phyloP scores from a whole-genome alignment of 139 green algal genomes.

The Chlamydomonas urium region DNA sequence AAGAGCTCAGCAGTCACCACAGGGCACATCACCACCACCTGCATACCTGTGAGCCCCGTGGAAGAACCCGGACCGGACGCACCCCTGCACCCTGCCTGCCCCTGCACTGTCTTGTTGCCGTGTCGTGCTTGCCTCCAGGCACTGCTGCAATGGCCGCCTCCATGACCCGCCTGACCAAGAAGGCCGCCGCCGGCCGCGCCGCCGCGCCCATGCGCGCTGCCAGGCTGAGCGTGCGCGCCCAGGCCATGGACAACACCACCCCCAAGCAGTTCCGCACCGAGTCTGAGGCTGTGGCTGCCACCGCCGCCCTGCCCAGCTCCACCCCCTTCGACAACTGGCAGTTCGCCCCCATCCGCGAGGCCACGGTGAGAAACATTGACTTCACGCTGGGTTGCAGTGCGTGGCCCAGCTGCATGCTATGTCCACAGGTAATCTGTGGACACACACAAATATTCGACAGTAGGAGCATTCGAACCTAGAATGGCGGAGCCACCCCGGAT shows the following conservation, averaged over 20 bases:
- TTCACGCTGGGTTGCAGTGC: too few species aligned
- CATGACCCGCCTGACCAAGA: neutral
- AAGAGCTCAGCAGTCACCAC: neutral
- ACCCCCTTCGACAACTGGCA: conserved; percentile 61
- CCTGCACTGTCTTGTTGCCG: neutral
- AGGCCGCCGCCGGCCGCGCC: neutral
- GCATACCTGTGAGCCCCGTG: neutral
- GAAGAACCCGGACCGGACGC: neutral
- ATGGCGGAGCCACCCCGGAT: too few species aligned
- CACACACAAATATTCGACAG: too few species aligned
- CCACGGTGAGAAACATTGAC: conserved; percentile 38
- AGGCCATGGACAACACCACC: conserved; percentile 12
- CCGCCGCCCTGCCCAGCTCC: conserved; percentile 1
- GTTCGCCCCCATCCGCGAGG: conserved; percentile 76
- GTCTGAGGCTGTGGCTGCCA: neutral
- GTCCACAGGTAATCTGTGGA: too few species aligned
- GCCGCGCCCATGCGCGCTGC: neutral
- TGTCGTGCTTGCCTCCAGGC: neutral
- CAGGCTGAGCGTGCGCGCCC: neutral
- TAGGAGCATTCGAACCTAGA: too few species aligned
- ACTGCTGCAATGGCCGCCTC: neutral
- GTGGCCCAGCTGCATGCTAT: too few species aligned
- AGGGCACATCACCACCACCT: neutral
- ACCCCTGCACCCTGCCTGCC: neutral
- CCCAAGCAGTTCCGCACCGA: conserved; percentile 2